Evolutionary conservation across 108 stramenopile genomes (phyloP).

Genomic region (Pseudonitzschia multiseries): DNA sequence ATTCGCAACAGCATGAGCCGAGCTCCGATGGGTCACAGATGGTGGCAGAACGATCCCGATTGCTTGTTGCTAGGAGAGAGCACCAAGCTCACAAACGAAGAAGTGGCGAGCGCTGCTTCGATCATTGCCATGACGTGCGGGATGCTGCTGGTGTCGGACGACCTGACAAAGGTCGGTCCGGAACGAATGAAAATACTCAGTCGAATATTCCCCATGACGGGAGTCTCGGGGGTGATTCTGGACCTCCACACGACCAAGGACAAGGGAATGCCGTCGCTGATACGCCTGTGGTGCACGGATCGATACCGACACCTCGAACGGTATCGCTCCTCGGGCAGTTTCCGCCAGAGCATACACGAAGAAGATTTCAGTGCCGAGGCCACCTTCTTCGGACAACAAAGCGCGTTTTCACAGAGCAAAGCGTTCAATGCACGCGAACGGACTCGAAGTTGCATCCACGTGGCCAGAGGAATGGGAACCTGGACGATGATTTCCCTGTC

Average conservation of each 20-base stretch:
- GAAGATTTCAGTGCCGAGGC: conserved; percentile 48
- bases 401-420: conserved; percentile 33
- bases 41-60: conserved; percentile 96
- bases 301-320: conserved; percentile 35
- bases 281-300: conserved; percentile 86
- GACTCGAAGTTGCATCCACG: conserved; percentile 75
- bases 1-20: conserved; percentile 87
- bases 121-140: conserved; percentile 91
- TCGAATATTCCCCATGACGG: conserved; percentile 82
- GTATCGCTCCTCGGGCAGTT: conserved; percentile 15
- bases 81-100: conserved; percentile 78
- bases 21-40: conserved; percentile 79
- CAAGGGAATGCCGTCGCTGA: conserved; percentile 69
- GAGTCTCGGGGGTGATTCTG: conserved; percentile 72
- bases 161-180: conserved; percentile 73
- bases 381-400: conserved; percentile 40
- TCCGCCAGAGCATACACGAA: conserved; percentile 13
- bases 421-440: conserved; percentile 52
- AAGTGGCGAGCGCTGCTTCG: conserved; percentile 87
- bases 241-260: conserved; percentile 80
- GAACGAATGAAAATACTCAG: conserved; percentile 65
- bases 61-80: conserved; percentile 86
- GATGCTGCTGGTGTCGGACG: conserved; percentile 88
- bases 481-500: conserved; percentile 85
- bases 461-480: conserved; percentile 78